Conservation (phyloP, 2,329 filamentous ascomycete genomes). For the Ophiostoma sp. region DNA sequence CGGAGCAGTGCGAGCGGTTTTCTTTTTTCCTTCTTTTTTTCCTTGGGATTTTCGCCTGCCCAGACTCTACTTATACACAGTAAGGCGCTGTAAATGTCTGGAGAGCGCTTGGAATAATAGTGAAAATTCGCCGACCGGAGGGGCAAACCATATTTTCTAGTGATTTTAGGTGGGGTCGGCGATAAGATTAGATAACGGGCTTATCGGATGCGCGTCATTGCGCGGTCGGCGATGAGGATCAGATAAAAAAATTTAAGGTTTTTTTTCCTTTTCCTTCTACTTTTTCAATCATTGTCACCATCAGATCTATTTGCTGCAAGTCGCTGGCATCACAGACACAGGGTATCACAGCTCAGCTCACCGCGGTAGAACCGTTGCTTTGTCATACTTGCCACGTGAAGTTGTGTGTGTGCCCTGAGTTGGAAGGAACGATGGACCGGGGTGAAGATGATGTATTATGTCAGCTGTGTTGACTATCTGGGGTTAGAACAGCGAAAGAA, state of each 20-base stretch:
- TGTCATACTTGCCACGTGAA: not conserved
- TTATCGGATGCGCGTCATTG: constrained; percentile 15
- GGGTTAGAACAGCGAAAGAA: not conserved
- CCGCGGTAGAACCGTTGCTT: not conserved
- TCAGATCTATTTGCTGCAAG: not conserved
- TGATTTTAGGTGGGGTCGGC: constrained; percentile 20
- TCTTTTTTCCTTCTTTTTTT: not conserved
- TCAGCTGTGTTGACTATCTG: not conserved
- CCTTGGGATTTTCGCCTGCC: not conserved
- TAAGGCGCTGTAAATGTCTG: constrained; percentile 6
- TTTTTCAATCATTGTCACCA: not conserved
- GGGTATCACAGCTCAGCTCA: not conserved
- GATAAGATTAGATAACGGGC: constrained; percentile 20
- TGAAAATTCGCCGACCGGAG: constrained; percentile 19
- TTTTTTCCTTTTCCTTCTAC: not conserved
- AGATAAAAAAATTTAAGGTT: not conserved
- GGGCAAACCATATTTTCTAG: constrained; percentile 17
- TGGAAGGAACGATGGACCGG: not conserved
- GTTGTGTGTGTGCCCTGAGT: not conserved
- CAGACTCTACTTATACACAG: not conserved
- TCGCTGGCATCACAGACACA: not conserved
- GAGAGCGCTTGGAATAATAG: not conserved
- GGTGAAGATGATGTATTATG: not conserved
- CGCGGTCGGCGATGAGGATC: not conserved
- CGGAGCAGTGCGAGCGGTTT: not conserved